Percentiles rank a stretch among this genome's conserved stretches.
phyloP scores from a whole-genome alignment of 192 early-diverging fungal genomes.

The Podila minutissima region DNA sequence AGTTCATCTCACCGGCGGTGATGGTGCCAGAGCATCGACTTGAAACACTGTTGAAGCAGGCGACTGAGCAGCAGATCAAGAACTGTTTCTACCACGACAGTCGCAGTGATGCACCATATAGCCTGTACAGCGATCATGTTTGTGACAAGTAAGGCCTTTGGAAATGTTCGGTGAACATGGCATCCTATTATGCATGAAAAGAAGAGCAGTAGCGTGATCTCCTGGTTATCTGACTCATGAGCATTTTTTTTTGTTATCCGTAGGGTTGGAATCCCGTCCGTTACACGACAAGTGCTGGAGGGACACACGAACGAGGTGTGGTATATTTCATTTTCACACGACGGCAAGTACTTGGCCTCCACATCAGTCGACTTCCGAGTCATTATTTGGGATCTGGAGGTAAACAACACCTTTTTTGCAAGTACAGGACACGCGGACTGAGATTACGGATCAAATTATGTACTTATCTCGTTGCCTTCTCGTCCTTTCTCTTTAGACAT shows the following conservation, averaged over 20 bases:
- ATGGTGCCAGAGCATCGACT: conserved; percentile 92
- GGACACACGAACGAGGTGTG: conserved; percentile 96
- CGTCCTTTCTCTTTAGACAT: conserved; percentile 56
- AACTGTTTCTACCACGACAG: conserved; percentile 89
- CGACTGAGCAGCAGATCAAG: conserved; percentile 73
- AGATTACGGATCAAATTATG: background rate
- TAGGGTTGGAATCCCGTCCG: conserved; percentile 60
- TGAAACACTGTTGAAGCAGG: conserved; percentile 84
- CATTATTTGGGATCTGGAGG: conserved; percentile 89
- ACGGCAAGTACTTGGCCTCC: conserved; percentile 91
- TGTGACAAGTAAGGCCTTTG: conserved; percentile 72
- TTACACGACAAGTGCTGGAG: conserved; percentile 68
- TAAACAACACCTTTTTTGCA: conserved; percentile 17
- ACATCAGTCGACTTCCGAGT: conserved; percentile 88
- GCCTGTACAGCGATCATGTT: conserved; percentile 76
- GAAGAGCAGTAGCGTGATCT: too few relatives aligned
- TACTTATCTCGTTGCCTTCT: background rate
- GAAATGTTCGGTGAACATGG: too few relatives aligned
- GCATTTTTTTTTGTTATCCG: background rate
- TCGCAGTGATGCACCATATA: conserved; percentile 56
- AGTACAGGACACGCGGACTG: background rate
- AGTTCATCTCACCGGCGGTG: conserved; percentile 76
- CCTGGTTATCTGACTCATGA: too few relatives aligned
- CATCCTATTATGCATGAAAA: too few relatives aligned
- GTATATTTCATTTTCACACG: conserved; percentile 93